Evolutionary conservation across 73 alveolate genomes (phyloP), one percentile per base, ranked within the genome.

Genomic region (Paraurostyla sp.): DNA sequence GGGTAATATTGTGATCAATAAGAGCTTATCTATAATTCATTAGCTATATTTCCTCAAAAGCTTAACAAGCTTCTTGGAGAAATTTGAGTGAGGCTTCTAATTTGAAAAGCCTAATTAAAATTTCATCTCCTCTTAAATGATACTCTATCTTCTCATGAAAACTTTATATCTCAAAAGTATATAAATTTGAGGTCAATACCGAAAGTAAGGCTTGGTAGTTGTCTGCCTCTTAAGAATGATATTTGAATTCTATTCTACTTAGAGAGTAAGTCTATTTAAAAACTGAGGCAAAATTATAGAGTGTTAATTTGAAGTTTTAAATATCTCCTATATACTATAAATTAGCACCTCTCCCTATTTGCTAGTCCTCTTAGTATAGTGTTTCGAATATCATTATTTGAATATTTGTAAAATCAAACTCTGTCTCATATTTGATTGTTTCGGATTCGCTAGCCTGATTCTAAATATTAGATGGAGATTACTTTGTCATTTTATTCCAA

Each of bases 391-490:
- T 73, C 68, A 48, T 16, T 25, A 73, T 73, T 25, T 73, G 42
- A 16, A 73, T 3, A 33, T 20, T 73, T 1, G 41, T 50, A 27
- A 73, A 73, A n/a, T 73, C 71, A 13, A 73, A 23, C 36, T 73
- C 87, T 7, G 87, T 73, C 71, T 73, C 87, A 33, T 18, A 73
- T 30, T 45, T 40, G 22, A 46, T 46, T 7, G 87, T 73, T 50
- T 73, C 87, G 32, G 7, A 73, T 30, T 45, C 15, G 9, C 22
- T 9, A 18, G 65, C 73, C 2, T 73, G 71, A 42, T 42, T 11
- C n/a, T 45, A 45, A 46, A 13, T 7, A 30, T 50, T 16, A 20
- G 22, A 22, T 40, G 6, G 2, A 16, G 56, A 13, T 38, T 38
- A 38, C 13, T 36, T 33, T 38, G 82, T 65, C 56, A 65, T 32